Conservation (phyloP, 768 basidiomycete genomes). For the Plicaturopsis crispa region DNA sequence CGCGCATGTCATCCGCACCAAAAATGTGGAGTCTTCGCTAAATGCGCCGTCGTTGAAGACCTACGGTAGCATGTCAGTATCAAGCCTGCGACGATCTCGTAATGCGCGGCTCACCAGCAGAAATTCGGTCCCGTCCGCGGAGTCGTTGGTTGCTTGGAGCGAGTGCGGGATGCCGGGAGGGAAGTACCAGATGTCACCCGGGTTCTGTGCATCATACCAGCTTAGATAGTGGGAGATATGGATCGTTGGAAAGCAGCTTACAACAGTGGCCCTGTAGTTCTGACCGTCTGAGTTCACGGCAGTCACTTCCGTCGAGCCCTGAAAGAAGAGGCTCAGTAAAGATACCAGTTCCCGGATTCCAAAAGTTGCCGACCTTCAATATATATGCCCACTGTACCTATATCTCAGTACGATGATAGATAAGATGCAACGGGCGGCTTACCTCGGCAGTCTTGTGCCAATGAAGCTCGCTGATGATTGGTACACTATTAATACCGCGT, state of each 20-base stretch:
- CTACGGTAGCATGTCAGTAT: no score
- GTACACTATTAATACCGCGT: neutral
- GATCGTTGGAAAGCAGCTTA: slow-evolving; percentile 19
- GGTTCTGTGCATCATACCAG: slow-evolving; percentile 18
- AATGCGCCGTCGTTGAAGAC: slow-evolving; percentile 45
- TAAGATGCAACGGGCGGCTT: slow-evolving; percentile 2
- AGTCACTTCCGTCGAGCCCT: slow-evolving; percentile 43
- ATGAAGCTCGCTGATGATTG: slow-evolving; percentile 35
- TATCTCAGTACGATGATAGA: slow-evolving; percentile 6
- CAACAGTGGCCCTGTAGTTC: slow-evolving; percentile 43
- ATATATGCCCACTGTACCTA: slow-evolving; percentile 41
- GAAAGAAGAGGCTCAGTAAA: neutral
- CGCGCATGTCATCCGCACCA: no score
- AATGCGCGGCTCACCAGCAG: slow-evolving; percentile 39
- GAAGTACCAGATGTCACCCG: slow-evolving; percentile 52
- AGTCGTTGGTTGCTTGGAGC: slow-evolving; percentile 40
- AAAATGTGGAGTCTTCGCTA: slow-evolving; percentile 45
- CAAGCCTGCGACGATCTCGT: no score
- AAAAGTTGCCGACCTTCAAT: slow-evolving; percentile 27
- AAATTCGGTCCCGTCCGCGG: slow-evolving; percentile 42
- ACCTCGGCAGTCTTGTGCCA: slow-evolving; percentile 47
- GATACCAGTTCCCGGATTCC: neutral
- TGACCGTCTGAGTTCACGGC: slow-evolving; percentile 39
- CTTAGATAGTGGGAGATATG: neutral
- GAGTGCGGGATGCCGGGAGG: slow-evolving; percentile 50